A percentile compares a stretch with the other conserved stretches of the same genome.
Conservation (phyloP, 768 basidiomycete species). For the Saitozyma podzolica region DNA sequence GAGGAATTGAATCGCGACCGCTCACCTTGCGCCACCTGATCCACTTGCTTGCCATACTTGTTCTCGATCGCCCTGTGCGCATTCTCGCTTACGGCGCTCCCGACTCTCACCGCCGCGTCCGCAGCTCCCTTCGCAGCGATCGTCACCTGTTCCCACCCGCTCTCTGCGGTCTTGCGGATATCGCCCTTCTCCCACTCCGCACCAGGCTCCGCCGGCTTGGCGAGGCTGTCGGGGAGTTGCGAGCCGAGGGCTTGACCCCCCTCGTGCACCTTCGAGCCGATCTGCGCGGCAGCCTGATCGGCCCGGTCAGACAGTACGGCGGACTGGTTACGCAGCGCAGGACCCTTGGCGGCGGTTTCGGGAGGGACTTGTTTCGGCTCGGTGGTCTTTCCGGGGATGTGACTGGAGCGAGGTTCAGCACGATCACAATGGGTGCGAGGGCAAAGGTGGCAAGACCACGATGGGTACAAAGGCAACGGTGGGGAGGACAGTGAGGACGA, state of each 20-base stretch:
- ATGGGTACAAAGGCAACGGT: too few species aligned
- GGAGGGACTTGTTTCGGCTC: background rate
- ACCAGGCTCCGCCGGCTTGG: constrained; percentile 20
- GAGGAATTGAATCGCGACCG: background rate
- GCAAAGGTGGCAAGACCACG: too few species aligned
- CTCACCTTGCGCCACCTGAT: constrained; percentile 45
- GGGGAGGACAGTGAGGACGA: too few species aligned
- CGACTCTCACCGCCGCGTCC: constrained; percentile 29
- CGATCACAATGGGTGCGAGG: too few species aligned
- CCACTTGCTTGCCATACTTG: constrained; percentile 41
- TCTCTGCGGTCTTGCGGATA: constrained; percentile 29
- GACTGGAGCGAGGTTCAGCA: background rate
- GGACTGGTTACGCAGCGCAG: constrained; percentile 7
- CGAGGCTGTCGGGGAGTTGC: constrained; percentile 32
- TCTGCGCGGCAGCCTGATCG: constrained; percentile 20
- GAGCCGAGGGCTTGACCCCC: constrained; percentile 32
- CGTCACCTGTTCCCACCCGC: constrained; percentile 38
- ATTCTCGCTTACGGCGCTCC: constrained; percentile 35
- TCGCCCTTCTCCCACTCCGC: constrained; percentile 33
- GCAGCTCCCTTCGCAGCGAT: constrained; percentile 40
- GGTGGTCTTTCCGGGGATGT: background rate
- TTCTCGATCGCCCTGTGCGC: constrained; percentile 45
- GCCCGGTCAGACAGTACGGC: constrained; percentile 29
- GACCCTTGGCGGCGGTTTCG: background rate
- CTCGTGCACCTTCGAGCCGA: constrained; percentile 37